Base-by-base conservation (phyloP, 108 stramenopile species). In the Cylindrotheca closterium region DNA sequence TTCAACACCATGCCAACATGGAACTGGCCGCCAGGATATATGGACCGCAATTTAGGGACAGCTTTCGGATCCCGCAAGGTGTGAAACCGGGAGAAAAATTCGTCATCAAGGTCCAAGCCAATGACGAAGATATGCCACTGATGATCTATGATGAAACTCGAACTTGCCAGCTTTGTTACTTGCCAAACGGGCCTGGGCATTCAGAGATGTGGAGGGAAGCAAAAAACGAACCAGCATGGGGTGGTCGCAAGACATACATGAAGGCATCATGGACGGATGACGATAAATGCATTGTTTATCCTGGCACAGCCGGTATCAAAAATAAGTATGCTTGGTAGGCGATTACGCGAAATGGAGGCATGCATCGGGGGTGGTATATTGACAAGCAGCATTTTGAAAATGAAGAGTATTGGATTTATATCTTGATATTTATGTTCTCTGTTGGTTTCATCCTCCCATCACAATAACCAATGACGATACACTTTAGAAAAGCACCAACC, bases 221-320 rank as follows among this genome's bases (percentile, higher is more conserved):
- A 7, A 15, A 30, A 27, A 55, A 46, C 0, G 73, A 74, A 27
- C 46, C 47, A 15, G 66, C 73, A 5, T 74, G 42, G 34, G 58
- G 68, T 25, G 74, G 74, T 0, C 56, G 52, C 22, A 75, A 75
- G 27, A 70, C 68, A 29, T 75, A 54, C 54, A 70, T 75, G 68
- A 75, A 75, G 48, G 74, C 74, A 21, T 63, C 74, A n/a, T 75
- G 69, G 63, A 68, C 69, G 49, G 25, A 33, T 12, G 55, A 32
- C 17, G 74, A 68, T 3, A 27, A n/a, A 1, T 75, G 74, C 54
- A 69, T 55, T 0, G 55, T 75, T 1, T 75, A 75, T 46, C 74
- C 68, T 10, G 30, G 23, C 25, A 63, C 62, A 4, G 62, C 74
- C 7, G 58, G 55, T 47, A 46, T 74, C 8, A 74, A 74, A 37